Conservation (phyloP, 345 rosid genomes). For the Populus pruinosa region DNA sequence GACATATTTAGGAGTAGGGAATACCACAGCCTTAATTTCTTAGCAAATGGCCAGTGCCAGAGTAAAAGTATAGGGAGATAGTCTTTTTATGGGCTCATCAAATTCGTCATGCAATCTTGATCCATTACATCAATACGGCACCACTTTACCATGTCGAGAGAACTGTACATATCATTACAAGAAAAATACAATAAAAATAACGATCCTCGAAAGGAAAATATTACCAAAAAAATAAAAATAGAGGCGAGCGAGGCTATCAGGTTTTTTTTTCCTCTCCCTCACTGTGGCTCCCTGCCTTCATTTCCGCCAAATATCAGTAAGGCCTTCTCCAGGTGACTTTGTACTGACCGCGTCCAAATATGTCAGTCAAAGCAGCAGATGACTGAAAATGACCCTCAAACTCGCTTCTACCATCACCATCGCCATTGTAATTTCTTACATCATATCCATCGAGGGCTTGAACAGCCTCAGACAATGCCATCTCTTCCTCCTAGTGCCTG, state of each 20-base stretch:
- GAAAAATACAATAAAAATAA: too few species aligned
- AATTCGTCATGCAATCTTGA: too few species aligned
- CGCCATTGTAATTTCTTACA: slow-evolving; percentile 26
- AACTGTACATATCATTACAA: too few species aligned
- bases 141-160: too few species aligned
- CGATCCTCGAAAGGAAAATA: too few species aligned
- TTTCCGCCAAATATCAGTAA: slow-evolving; percentile 10
- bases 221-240: too few species aligned
- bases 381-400: too few species aligned
- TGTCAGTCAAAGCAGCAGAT: not conserved
- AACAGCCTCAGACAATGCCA: not conserved
- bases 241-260: too few species aligned
- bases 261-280: too few species aligned
- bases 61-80: not conserved
- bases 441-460: slow-evolving; percentile 46
- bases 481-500: not conserved
- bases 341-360: slow-evolving; percentile 35
- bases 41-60: not conserved
- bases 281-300: slow-evolving; percentile 19
- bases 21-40: not conserved
- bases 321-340: not conserved
- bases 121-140: too few species aligned
- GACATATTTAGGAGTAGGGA: not conserved
- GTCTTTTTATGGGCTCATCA: too few species aligned
- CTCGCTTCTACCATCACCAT: slow-evolving; percentile 24